Evolutionary conservation across 1,139 yeast genomes (phyloP).

Genomic region (Yamadazyma spencermartinsiae): DNA sequence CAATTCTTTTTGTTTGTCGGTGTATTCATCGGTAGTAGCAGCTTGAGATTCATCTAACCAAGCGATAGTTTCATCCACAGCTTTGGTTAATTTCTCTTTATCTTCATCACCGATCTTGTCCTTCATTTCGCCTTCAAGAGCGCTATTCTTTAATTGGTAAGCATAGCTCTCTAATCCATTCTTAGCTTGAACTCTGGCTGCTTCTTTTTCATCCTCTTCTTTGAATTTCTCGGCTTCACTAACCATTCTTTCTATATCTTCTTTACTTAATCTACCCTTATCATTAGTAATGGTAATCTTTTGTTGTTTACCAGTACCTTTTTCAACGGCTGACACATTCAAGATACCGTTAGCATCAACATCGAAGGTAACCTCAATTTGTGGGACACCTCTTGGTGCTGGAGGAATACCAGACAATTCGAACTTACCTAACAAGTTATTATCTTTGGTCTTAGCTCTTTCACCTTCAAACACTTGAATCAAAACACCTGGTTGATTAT

Average conservation of each 20-base stretch:
- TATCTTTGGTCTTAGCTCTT: conserved; percentile 92
- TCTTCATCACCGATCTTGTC: conserved; percentile 51
- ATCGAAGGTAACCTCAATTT: conserved; percentile 91
- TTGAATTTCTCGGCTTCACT: conserved; percentile 44
- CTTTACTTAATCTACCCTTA: conserved; percentile 52
- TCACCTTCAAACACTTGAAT: conserved; percentile 97
- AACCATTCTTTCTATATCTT: conserved; percentile 51
- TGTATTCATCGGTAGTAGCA: conserved; percentile 54
- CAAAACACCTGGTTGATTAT: conserved; percentile 93
- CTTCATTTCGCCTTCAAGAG: conserved; percentile 49
- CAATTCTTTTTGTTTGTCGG: conserved; percentile 65
- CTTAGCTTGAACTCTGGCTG: conserved; percentile 55
- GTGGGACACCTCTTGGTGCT: conserved; percentile 97
- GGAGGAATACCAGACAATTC: conserved; percentile 95
- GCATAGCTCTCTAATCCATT: conserved; percentile 89
- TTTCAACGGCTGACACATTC: conserved; percentile 90
- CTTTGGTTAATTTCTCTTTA: conserved; percentile 43
- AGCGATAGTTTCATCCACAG: conserved; percentile 43
- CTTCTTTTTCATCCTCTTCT: conserved; percentile 41
- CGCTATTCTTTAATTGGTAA: conserved; percentile 69
- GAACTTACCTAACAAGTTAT: conserved; percentile 91
- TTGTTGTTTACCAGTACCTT: conserved; percentile 77
- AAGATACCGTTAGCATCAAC: conserved; percentile 93
- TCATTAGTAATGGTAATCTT: conserved; percentile 45
- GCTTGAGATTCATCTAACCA: conserved; percentile 55